Evolutionary conservation across 768 basidiomycete genomes (phyloP).

Genomic region (Crepidotus variabilis): DNA sequence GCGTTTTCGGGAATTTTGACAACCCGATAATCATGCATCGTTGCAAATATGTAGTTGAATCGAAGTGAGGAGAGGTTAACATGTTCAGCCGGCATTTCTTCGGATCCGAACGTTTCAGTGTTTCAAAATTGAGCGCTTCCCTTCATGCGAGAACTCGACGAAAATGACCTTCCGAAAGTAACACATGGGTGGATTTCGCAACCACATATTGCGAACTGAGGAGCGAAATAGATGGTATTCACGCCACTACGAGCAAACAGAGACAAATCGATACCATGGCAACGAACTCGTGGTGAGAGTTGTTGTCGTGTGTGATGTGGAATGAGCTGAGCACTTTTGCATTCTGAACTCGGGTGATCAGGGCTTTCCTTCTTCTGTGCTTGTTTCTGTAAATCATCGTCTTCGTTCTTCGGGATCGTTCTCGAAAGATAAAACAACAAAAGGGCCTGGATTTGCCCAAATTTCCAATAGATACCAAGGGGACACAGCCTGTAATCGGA

Average conservation of each 20-base stretch:
- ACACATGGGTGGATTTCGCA: not conserved
- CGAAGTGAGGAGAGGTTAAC: not conserved
- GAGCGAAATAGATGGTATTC: not conserved
- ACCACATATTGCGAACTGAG: not conserved
- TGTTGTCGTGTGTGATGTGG: not conserved
- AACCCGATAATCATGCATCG: not conserved
- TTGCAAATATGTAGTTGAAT: not conserved
- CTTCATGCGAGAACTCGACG: not conserved
- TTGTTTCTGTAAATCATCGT: not conserved
- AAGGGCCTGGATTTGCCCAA: not conserved
- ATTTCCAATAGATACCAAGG: not conserved
- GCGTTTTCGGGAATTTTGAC: not conserved
- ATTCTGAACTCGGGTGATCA: not conserved
- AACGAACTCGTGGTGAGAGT: constrained; percentile 3
- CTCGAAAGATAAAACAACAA: not conserved
- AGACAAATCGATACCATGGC: constrained; percentile 13
- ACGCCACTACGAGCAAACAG: constrained; percentile 9
- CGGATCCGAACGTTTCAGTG: not conserved
- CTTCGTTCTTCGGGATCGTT: not conserved
- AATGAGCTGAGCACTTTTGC: not conserved
- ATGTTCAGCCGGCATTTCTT: not conserved
- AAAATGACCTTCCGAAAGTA: not conserved
- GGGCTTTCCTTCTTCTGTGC: not conserved
- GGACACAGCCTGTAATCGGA: not conserved
- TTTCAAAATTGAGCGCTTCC: not conserved